Evolutionary conservation across 257 asterid species (phyloP), one percentile per base, ranked within the genome.

Genomic region (Anisodus acutangulus): DNA sequence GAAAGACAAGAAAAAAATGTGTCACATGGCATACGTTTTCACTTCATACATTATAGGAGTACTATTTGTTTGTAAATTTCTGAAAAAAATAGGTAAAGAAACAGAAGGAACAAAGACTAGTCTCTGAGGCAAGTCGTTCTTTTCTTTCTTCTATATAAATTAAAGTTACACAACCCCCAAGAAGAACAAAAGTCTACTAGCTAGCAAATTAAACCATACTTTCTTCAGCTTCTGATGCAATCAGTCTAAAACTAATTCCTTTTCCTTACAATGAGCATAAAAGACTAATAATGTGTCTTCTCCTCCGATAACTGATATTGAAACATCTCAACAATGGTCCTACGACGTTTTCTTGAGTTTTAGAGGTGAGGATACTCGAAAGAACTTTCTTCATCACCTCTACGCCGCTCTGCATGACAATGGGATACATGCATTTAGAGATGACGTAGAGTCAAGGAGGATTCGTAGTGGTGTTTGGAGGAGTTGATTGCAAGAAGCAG

Each of bases 311-410:
- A 9, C 39, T 4, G 59, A 8, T 12, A 17, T 22, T 49, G 81
- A 76, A 49, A 62, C 84, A n/a, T 69, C 9, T 54, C 16, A 35
- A 0, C 4, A 7, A 45, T 81, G 78, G 78, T 41, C 8, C 0
- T 83, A 72, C 12, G 86, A 83, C 6, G 71, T 83, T 22, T 83
- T 83, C 86, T 58, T 83, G 64, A 83, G 86, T 8, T 83, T 83
- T 79, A 83, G 86, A 26, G 86, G 86, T 45, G 86, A 83, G 35
- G 86, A 83, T 19, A 58, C 82, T 37, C 82, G 86, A 35, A 83
- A 26, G 19, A 43, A 45, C 6, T 83, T 83, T 45, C 70, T 76
- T 17, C 71, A 76, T 37, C 70, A 45, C 82, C 86, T 83, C 19
- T 83, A 43, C 51, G 7, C 82, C 2, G 62, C 45, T 15, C 35